Conservation (phyloP, 2,329 filamentous ascomycete genomes). For the Pseudogymnoascus sp. region DNA sequence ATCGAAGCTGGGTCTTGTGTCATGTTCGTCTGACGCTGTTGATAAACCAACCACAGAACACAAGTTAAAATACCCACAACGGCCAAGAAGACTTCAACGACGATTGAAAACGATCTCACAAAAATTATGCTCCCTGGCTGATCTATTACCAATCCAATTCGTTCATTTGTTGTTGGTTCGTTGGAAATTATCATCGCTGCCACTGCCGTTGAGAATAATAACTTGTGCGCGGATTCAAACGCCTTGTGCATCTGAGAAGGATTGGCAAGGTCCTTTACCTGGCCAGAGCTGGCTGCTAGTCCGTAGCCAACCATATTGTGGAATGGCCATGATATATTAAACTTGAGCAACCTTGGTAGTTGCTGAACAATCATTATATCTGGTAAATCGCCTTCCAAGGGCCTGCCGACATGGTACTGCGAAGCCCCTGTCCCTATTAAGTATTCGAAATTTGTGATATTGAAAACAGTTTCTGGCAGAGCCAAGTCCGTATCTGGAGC, state of each 20-base stretch:
- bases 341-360: slow-evolving; percentile 13
- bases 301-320: slow-evolving; percentile 32
- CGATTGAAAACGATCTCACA: slow-evolving; percentile 20
- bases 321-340: slow-evolving; percentile 21
- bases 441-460: slow-evolving; percentile 32
- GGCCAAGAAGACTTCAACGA: slow-evolving; percentile 22
- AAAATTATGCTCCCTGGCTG: slow-evolving; percentile 16
- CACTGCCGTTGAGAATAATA: slow-evolving; percentile 32
- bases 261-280: slow-evolving; percentile 29
- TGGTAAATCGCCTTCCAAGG: not conserved
- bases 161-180: not conserved
- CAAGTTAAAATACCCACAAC: slow-evolving; percentile 17
- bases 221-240: slow-evolving; percentile 33
- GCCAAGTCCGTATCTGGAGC: slow-evolving; percentile 11
- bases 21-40: slow-evolving; percentile 18
- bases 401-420: slow-evolving; percentile 10
- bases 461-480: slow-evolving; percentile 27
- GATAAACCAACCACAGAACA: slow-evolving; percentile 16
- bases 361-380: slow-evolving; percentile 19
- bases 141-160: slow-evolving; percentile 9
- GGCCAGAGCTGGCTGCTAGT: slow-evolving; percentile 22
- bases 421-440: slow-evolving; percentile 19
- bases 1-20: slow-evolving; percentile 24
- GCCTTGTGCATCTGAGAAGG: slow-evolving; percentile 25
- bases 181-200: slow-evolving; percentile 10